These are phyloP conservation scores for Magnusiomyces paraingens DNA, from an alignment of 1,139 yeast species.

Conservation along the genomic window DNA sequence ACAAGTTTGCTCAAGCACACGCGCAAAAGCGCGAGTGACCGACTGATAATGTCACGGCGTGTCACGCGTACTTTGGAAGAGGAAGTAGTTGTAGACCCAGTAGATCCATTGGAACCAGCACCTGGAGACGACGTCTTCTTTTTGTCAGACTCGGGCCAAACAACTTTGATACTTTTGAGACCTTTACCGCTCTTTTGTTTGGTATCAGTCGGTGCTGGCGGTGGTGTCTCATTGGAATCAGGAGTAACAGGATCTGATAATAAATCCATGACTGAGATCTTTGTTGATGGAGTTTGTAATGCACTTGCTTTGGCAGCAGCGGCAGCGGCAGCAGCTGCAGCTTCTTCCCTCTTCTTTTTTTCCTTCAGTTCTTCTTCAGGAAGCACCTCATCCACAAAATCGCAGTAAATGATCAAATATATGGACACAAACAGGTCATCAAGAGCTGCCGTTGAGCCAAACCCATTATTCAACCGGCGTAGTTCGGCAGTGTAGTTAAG, in stretches of 20 bases:
- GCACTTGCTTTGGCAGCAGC: background rate
- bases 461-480: slow-evolving; percentile 70
- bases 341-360: slow-evolving; percentile 1
- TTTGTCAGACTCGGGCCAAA: background rate
- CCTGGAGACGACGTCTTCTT: slow-evolving; percentile 10
- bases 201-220: slow-evolving; percentile 15
- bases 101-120: background rate
- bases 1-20: slow-evolving; percentile 22
- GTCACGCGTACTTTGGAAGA: slow-evolving; percentile 27
- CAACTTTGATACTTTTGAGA: background rate
- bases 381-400: slow-evolving; percentile 13
- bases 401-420: slow-evolving; percentile 44
- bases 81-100: background rate
- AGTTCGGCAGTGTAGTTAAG: slow-evolving; percentile 55
- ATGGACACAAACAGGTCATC: slow-evolving; percentile 69
- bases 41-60: slow-evolving; percentile 35
- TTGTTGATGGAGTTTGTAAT: slow-evolving; percentile 12
- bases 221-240: slow-evolving; percentile 13
- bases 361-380: slow-evolving; percentile 1
- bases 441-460: slow-evolving; percentile 69
- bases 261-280: slow-evolving; percentile 23
- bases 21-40: slow-evolving; percentile 32
- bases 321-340: slow-evolving; percentile 12
- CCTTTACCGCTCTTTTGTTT: background rate
- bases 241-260: slow-evolving; percentile 17